Base-by-base conservation (phyloP, 371 early-diverging fungal species). In the Mortierella polycephala region DNA sequence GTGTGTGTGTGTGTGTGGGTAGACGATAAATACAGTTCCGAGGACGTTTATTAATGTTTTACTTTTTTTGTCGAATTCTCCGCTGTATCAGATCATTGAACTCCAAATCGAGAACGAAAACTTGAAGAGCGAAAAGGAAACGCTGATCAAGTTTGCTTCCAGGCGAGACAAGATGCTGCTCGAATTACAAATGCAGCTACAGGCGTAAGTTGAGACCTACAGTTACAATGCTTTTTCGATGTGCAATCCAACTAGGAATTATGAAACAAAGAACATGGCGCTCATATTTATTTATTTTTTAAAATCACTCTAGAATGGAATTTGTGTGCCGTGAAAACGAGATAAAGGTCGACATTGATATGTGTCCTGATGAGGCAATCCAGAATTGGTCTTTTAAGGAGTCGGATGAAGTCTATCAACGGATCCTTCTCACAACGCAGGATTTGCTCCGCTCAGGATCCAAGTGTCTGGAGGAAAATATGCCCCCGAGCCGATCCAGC, bases 321-420 rank as follows among this genome's bases (percentile, higher is more conserved):
- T 71, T 60, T 60, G 64, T 77, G 1, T 77, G 77, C 39, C 77
- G 72, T 39, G 77, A 77, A 55, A 71, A 77, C 52, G 53, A 71
- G 18, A 58, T 77, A 58, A 71, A 72, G 23, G 69, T 77, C 45
- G 72, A 77, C 20, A 68, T 77, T 49, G 77, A 71, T 30, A 58
- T 71, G 62, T 60, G 68, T 20, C 60, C 77, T 2, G 72, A 71
- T 2, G 77, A 77, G n/a, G 77, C 54, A 7, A 61, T 77, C 30
- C 64, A 68, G 62, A 77, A 71, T 52, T 77, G 77, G 77, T 71
- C 64, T 37, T 68, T 71, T 58, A 71, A 77, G 37, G 77, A 77
- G n/a, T 77, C 77, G 0, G 77, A 77, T 44, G 65, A 67, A 41
- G 64, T 68, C 58, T 77, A 77, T 23, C 71, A 77, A 21, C 68